These are phyloP conservation scores for Alternaria dauci DNA, from an alignment of 2,329 filamentous ascomycete genomes.

Conservation along the genomic window DNA sequence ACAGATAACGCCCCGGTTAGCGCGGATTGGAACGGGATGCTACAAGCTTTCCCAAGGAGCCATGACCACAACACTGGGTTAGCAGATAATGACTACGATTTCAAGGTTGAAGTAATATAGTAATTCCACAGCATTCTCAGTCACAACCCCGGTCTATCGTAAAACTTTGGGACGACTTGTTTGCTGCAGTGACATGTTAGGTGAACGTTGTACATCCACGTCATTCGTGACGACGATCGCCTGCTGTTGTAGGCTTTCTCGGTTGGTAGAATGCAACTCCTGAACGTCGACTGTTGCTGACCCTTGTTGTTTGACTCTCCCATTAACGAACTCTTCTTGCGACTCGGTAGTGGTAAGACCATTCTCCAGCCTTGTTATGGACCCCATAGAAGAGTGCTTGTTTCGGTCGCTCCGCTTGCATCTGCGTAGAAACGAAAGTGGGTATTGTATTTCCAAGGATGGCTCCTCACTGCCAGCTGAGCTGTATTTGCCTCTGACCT, in stretches of 20 bases:
- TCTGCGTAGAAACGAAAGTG: background rate
- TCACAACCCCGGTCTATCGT: background rate
- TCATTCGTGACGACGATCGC: background rate
- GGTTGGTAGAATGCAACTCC: background rate
- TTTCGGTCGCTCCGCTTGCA: background rate
- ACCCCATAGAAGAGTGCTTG: background rate
- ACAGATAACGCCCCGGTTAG: background rate
- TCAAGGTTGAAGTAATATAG: background rate
- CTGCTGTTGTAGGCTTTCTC: background rate
- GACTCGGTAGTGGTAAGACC: slow-evolving; percentile 1
- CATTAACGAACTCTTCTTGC: slow-evolving; percentile 1
- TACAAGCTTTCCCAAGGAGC: background rate
- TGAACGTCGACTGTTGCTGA: background rate
- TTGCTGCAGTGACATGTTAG: background rate
- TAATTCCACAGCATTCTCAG: background rate
- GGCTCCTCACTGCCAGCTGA: background rate
- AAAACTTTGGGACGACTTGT: background rate
- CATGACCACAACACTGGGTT: background rate
- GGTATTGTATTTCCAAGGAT: background rate
- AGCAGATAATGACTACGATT: background rate
- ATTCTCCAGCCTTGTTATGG: background rate
- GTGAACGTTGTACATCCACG: background rate
- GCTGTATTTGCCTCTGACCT: background rate
- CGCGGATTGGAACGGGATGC: background rate
- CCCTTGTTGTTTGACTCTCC: background rate